Evolutionary conservation across 208 protist genomes (phyloP).

Genomic region (Balamuthia mandrillaris): DNA sequence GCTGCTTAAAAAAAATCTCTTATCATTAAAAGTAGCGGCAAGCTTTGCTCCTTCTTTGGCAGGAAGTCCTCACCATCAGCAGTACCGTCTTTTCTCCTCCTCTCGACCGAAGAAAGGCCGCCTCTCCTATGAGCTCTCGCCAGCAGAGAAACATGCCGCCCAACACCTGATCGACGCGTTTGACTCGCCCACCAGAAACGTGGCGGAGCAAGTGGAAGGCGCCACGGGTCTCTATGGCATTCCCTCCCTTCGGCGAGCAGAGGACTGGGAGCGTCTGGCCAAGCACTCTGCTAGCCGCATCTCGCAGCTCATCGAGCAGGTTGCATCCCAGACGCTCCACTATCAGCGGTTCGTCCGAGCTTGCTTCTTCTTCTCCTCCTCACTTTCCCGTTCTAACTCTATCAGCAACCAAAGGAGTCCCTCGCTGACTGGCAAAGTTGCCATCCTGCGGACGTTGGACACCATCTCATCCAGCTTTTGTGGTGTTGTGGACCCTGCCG

Average conservation of each 20-base stretch:
- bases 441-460: not conserved
- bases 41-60: no score
- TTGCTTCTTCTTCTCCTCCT: not conserved
- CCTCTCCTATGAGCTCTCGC: no score
- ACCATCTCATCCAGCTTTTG: not conserved
- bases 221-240: not conserved
- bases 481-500: constrained; percentile 2
- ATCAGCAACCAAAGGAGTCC: not conserved
- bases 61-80: no score
- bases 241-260: not conserved
- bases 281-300: not conserved
- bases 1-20: no score
- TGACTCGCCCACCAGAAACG: not conserved
- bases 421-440: not conserved
- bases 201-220: not conserved
- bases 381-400: not conserved
- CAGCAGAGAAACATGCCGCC: not conserved
- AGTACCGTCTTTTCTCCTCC: no score
- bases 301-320: not conserved
- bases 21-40: no score
- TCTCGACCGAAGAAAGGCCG: no score
- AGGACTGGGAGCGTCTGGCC: not conserved
- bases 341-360: not conserved
- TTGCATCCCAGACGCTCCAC: not conserved
- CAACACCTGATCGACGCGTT: constrained; percentile 6